Percentiles rank a stretch among this genome's conserved stretches.
These are phyloP conservation scores for Trichomonascaceae sp. DNA, from an alignment of 1,139 yeast species.

Conservation along the genomic window DNA sequence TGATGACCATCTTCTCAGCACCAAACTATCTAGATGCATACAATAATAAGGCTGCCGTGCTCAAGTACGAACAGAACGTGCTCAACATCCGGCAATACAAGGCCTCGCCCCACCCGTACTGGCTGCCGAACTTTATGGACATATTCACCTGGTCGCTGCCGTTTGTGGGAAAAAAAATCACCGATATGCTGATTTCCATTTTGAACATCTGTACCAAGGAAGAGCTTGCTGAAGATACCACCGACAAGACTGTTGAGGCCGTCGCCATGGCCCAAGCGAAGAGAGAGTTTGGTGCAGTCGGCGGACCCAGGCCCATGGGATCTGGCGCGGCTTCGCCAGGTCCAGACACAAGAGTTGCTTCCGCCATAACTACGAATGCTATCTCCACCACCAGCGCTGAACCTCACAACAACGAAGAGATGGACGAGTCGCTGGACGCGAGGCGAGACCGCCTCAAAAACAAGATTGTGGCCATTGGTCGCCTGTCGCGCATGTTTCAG, in stretches of 20 bases:
- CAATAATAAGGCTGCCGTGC: slow-evolving; percentile 90
- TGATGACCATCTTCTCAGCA: slow-evolving; percentile 87
- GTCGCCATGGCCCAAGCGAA: slow-evolving; percentile 10
- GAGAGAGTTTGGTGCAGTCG: neutral
- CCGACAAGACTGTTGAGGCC: slow-evolving; percentile 6
- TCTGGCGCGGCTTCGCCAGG: too few relatives aligned
- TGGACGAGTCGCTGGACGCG: slow-evolving; percentile 20
- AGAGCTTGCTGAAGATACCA: slow-evolving; percentile 70
- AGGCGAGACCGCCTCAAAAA: slow-evolving; percentile 57
- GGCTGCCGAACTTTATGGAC: slow-evolving; percentile 96
- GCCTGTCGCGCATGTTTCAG: slow-evolving; percentile 87
- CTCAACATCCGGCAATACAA: slow-evolving; percentile 95
- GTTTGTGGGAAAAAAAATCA: slow-evolving; percentile 90
- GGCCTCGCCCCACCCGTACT: slow-evolving; percentile 88
- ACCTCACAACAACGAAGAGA: slow-evolving; percentile 3
- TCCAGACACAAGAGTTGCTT: neutral
- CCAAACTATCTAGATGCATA: slow-evolving; percentile 91
- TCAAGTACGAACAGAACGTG: slow-evolving; percentile 77
- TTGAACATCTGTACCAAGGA: slow-evolving; percentile 92
- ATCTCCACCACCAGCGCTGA: slow-evolving; percentile 3
- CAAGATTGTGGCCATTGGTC: slow-evolving; percentile 88
- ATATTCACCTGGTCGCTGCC: slow-evolving; percentile 97
- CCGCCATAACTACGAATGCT: slow-evolving; percentile 3
- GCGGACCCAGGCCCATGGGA: too few relatives aligned
- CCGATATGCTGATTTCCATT: slow-evolving; percentile 85